Evolutionary conservation across 2,329 filamentous ascomycete species (phyloP), one percentile per base, ranked within the genome.

Genomic region (Fusarium pininemorale): DNA sequence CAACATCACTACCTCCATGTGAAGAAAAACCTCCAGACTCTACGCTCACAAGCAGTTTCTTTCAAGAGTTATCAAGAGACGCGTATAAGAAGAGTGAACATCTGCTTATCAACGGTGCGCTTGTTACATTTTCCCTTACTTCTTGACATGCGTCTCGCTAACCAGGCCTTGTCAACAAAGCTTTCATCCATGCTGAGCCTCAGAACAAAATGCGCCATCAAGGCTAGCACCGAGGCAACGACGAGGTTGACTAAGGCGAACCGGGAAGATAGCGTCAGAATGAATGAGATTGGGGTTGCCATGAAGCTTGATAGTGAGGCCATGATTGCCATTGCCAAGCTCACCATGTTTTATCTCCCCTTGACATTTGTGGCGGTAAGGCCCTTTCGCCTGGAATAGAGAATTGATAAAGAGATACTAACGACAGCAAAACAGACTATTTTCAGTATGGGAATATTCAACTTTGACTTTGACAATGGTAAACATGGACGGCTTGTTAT

Each of bases 271-370:
- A 57, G 28, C 6, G 5, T 18, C 0, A 57, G 0, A 1, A 47
- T 45, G 54, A 57, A 57, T 1, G 39, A 57, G 0, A 45, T 45
- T 0, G 39, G 10, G 0, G 13, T 57, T 2, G 39, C 39, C 1
- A 35, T 18, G 3, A 57, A 45, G 3, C 39, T 57, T 1, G 54
- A 57, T 3, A 57, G 54, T 1, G 39, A 57, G 14, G 54, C 28
- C 2, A 57, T 57, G 54, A 57, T 47, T 14, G 45, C 30, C 9
- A 57, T 47, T 10, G 54, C 39, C 5, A 57, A 57, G 2, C 54
- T 57, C 10, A 57, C 54, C 13, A 57, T 57, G 54, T 3, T 57
- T 0, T 56, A 56, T 12, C 22, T 56, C 5, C 53, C 18, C 30
- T 32, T 32, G 30, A 32, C 54, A 0, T 48, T 58, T 22, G 6